Evolutionary conservation across 495 filamentous ascomycete species (phyloP).

Genomic region (Neurospora tetrasperma): DNA sequence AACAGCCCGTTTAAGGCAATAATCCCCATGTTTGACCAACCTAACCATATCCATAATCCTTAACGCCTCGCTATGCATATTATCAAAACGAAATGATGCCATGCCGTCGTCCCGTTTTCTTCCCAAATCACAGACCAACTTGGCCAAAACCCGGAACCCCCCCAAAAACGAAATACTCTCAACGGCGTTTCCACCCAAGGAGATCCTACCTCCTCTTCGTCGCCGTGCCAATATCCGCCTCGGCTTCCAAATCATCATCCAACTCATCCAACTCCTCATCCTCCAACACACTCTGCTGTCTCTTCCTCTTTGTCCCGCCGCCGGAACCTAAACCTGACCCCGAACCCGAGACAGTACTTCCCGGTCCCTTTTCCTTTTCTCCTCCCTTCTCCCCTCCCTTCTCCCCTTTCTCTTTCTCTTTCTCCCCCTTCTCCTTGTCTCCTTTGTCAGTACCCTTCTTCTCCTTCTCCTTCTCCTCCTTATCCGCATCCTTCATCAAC

Average conservation of each 20-base stretch:
- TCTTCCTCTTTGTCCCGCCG: background rate
- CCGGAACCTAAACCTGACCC: no score
- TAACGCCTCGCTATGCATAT: background rate
- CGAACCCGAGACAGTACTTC: background rate
- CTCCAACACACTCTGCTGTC: conserved; percentile 12
- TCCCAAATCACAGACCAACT: background rate
- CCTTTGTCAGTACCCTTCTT: background rate
- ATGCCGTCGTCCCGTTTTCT: background rate
- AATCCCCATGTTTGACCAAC: background rate
- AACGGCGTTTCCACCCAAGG: background rate
- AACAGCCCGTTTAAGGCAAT: background rate
- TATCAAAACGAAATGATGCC: background rate
- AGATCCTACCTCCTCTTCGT: conserved; percentile 11
- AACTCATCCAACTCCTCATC: conserved; percentile 30
- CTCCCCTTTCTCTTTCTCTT: background rate
- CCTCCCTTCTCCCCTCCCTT: background rate
- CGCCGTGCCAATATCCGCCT: conserved; percentile 17
- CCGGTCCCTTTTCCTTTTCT: background rate
- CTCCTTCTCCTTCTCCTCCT: conserved; percentile 28
- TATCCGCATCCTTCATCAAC: conserved; percentile 30
- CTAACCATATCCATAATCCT: background rate
- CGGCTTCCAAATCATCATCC: conserved; percentile 25
- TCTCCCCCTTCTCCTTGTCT: background rate
- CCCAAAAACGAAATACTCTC: background rate
- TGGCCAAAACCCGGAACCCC: no score